These are phyloP conservation scores for Fistulina hepatica DNA, from an alignment of 1,284 basidiomycete species.

Conservation along the genomic window DNA sequence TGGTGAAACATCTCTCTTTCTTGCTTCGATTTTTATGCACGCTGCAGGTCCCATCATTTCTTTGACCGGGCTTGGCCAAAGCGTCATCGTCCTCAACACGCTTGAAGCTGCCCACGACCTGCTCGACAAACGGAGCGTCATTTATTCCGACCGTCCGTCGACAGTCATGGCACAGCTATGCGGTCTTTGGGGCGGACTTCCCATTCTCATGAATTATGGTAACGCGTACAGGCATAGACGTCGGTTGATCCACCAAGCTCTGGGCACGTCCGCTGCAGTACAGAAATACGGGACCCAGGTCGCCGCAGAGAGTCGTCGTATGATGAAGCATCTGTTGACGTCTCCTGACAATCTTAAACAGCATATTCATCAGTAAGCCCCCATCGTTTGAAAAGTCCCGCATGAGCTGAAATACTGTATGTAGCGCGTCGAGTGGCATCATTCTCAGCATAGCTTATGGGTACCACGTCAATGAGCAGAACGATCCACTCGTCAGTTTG, in stretches of 20 bases:
- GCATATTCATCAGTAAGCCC: background rate
- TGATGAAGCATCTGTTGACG: background rate
- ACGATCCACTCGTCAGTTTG: conserved; percentile 21
- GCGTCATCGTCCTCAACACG: conserved; percentile 18
- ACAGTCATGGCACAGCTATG: background rate
- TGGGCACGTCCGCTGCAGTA: background rate
- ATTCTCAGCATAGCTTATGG: conserved; percentile 32
- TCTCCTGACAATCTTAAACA: background rate
- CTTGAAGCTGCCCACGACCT: conserved; percentile 14
- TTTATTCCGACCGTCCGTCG: conserved; percentile 17
- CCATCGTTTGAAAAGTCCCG: background rate
- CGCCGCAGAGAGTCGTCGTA: background rate
- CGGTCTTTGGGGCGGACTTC: background rate
- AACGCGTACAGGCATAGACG: background rate
- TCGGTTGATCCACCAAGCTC: background rate
- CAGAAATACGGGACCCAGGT: background rate
- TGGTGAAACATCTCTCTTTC: background rate
- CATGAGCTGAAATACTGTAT: background rate
- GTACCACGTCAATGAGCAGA: conserved; percentile 20
- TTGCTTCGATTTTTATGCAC: background rate
- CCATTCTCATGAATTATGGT: background rate
- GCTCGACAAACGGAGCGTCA: conserved; percentile 18
- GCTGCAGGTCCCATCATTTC: background rate
- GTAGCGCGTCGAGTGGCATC: conserved; percentile 27
- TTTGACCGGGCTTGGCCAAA: conserved; percentile 7